Percentiles rank a stretch among this genome's conserved stretches.
Conservation (phyloP, 2,329 filamentous ascomycete species). For the Verticillium klebahnii region DNA sequence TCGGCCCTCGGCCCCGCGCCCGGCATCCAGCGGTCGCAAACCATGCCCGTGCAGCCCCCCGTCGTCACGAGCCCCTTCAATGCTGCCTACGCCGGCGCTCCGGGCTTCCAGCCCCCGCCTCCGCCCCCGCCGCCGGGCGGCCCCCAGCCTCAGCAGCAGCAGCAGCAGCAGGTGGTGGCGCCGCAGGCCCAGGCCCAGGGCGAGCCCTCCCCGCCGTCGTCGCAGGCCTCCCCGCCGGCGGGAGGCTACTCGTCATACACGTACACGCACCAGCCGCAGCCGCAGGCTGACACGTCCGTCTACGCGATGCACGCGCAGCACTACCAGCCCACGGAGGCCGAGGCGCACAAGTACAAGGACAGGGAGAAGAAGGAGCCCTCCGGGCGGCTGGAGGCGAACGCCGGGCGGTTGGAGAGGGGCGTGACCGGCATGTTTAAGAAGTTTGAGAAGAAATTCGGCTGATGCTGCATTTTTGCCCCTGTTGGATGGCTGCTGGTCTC, state of each 20-base stretch:
- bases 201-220: constrained; percentile 23
- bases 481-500: neutral
- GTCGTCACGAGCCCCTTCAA: constrained; percentile 25
- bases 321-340: constrained; percentile 64
- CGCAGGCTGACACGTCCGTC: constrained; percentile 25
- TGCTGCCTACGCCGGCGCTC: constrained; percentile 40
- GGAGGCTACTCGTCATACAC: constrained; percentile 54
- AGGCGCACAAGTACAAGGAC: constrained; percentile 39
- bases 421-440: constrained; percentile 71
- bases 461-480: constrained; percentile 7
- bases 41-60: constrained; percentile 43
- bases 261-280: constrained; percentile 27
- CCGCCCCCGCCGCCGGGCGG: constrained; percentile 18
- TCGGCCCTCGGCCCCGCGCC: constrained; percentile 41
- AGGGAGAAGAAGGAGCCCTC: constrained; percentile 35
- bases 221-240: constrained; percentile 29
- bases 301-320: constrained; percentile 64
- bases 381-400: constrained; percentile 58
- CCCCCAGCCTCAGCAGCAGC: constrained; percentile 13
- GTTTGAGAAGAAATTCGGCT: constrained; percentile 71
- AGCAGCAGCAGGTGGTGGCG: constrained; percentile 9
- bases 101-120: constrained; percentile 35
- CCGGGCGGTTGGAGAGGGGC: constrained; percentile 64
- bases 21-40: constrained; percentile 41
- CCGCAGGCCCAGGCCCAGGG: constrained; percentile 17